Evolutionary conservation across 371 early-diverging fungal genomes (phyloP), one percentile per base, ranked within the genome.

Genomic region (Dinochytrium kinnereticum): DNA sequence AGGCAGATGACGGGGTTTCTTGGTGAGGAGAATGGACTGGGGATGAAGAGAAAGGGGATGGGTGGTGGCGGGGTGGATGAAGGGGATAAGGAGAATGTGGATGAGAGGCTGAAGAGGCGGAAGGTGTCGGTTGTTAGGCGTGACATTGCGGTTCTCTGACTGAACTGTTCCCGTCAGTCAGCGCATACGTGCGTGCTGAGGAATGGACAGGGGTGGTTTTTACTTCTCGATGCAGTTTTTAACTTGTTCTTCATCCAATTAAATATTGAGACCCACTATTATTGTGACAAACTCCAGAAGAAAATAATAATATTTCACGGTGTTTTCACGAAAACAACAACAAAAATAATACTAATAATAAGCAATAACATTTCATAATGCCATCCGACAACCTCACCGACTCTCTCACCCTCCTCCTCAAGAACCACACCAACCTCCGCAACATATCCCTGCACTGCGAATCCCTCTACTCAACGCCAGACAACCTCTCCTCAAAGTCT

Each of bases 351-450:
- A 17, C 57, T 7, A 55, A 55, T 21, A 13, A 55, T 17, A 10
- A 28, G 21, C 57, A 10, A 17, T n/a, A n/a, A n/a, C n/a, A n/a
- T n/a, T n/a, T n/a, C n/a, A n/a, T n/a, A n/a, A n/a, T n/a, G n/a
- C n/a, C n/a, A n/a, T n/a, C n/a, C 10, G 30, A 21, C 15, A 55
- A 55, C 13, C 28, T 55, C 21, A 30, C 13, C 26, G 57, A 55
- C 7, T 17, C 57, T 26, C 30, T 55, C 21, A 55, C 7, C 30
- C 57, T 15, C 7, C 57, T 55, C 7, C 26, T 17, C 15, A 55
- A 55, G 57, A 55, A 55, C 57, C 57, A 55, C 57, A 24, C 10
- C 30, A 30, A 55, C 30, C 57, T 55, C 26, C 57, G 57, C 7
- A 30, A 30, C 57, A 55, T 55, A 7, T 13, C 57, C 26, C 57